Evolutionary conservation across 2,329 filamentous ascomycete species (phyloP).

Genomic region (Arthrinium phaeospermum): DNA sequence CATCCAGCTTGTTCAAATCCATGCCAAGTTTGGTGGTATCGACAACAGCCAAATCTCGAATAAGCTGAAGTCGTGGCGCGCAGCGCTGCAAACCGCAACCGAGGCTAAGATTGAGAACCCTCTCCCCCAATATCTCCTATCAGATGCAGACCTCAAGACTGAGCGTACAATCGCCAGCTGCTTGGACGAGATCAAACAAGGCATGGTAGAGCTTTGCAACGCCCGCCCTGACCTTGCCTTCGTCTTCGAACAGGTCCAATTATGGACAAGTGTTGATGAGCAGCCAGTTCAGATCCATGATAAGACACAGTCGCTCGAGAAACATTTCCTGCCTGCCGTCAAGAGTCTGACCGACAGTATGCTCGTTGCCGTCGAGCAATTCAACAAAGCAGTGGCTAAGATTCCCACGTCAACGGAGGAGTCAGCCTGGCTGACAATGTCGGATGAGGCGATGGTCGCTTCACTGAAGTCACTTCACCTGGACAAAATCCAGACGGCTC

Average conservation of each 20-base stretch:
- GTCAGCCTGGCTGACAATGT: slow-evolving; percentile 64
- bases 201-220: slow-evolving; percentile 36
- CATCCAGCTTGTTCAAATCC: slow-evolving; percentile 66
- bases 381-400: slow-evolving; percentile 60
- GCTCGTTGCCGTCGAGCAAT: slow-evolving; percentile 79
- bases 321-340: slow-evolving; percentile 60
- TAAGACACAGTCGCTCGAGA: slow-evolving; percentile 37
- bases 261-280: slow-evolving; percentile 60
- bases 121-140: slow-evolving; percentile 59
- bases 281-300: slow-evolving; percentile 27
- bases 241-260: slow-evolving; percentile 67
- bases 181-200: slow-evolving; percentile 47
- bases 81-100: slow-evolving; percentile 51
- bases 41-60: slow-evolving; percentile 52
- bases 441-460: slow-evolving; percentile 57
- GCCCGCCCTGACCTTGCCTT: slow-evolving; percentile 66
- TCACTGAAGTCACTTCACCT: slow-evolving; percentile 66
- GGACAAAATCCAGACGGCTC: slow-evolving; percentile 54
- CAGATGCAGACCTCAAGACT: slow-evolving; percentile 42
- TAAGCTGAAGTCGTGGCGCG: slow-evolving; percentile 56
- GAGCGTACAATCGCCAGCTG: slow-evolving; percentile 47
- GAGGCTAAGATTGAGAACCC: slow-evolving; percentile 46
- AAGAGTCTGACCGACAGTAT: slow-evolving; percentile 74
- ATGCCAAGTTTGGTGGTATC: slow-evolving; percentile 66
- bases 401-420: slow-evolving; percentile 67